These are phyloP conservation scores for Fusarium haematococcum DNA, from an alignment of 2,329 filamentous ascomycete genomes.

Conservation along the genomic window DNA sequence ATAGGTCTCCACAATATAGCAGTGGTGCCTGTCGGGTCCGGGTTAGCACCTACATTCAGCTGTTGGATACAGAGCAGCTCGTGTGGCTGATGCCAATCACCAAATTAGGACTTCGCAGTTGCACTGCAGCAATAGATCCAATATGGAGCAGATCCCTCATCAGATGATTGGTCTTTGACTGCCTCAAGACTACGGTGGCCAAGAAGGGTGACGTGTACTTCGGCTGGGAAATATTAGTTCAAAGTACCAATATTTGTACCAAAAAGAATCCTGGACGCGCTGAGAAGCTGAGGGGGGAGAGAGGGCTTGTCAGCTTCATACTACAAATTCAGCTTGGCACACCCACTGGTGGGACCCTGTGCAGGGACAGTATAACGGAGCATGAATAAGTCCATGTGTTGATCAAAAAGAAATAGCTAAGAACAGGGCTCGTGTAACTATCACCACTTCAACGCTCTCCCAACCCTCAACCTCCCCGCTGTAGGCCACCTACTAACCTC, in stretches of 20 bases:
- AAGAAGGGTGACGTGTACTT: not conserved
- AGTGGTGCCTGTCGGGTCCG: no score
- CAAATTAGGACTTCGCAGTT: not conserved
- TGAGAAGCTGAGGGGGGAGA: not conserved
- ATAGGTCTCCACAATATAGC: no score
- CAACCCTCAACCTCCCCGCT: no score
- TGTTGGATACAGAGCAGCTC: no score
- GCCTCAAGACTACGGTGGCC: not conserved
- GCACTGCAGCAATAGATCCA: not conserved
- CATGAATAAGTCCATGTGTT: no score
- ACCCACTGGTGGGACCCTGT: no score
- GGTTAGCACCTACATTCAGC: no score
- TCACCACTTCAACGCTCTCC: not conserved
- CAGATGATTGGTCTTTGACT: not conserved
- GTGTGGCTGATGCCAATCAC: not conserved
- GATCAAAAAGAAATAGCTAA: no score
- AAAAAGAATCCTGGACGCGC: not conserved
- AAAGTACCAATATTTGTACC: not conserved
- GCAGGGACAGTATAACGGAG: no score
- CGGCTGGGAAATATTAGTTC: no score
- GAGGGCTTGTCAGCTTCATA: no score
- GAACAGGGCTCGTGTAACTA: not conserved
- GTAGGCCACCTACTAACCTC: not conserved
- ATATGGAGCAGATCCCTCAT: not conserved
- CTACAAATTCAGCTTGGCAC: no score